A percentile compares a stretch with the other conserved stretches of the same genome.
Conservation (phyloP, 202 grass and related monocot species). For the Panicum virgatum region DNA sequence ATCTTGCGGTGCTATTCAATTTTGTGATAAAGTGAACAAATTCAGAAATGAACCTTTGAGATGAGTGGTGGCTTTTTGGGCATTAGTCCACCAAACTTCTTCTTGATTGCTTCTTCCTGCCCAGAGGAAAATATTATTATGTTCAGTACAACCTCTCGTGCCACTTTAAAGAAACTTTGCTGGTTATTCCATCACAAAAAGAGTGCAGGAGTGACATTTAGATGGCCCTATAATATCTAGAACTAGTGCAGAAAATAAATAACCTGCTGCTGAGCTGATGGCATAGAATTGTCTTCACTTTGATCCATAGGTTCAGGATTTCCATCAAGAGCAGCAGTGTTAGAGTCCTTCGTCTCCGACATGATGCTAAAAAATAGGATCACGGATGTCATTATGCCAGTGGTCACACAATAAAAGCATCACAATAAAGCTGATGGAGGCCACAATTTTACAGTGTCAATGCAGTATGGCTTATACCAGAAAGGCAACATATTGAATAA, state of each 20-base stretch:
- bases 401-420: not conserved
- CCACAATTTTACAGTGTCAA: not conserved
- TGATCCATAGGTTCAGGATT: constrained; percentile 61
- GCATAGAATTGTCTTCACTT: constrained; percentile 61
- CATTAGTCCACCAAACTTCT: constrained; percentile 89
- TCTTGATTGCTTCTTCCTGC: constrained; percentile 86
- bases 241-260: constrained; percentile 29
- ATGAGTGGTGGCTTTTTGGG: constrained; percentile 91
- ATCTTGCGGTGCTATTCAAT: not conserved
- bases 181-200: constrained; percentile 9
- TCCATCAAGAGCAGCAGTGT: constrained; percentile 28
- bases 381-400: not conserved
- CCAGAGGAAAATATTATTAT: constrained; percentile 14
- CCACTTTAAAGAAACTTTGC: not conserved
- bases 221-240: constrained; percentile 17
- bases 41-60: constrained; percentile 67
- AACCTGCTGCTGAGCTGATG: constrained; percentile 76
- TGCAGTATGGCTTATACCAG: not conserved
- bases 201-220: not conserved
- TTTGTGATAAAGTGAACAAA: constrained; percentile 13
- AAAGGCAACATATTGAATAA: not conserved
- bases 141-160: constrained; percentile 9
- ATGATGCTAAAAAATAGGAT: constrained; percentile 44
- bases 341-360: constrained; percentile 61
- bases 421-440: not conserved